A percentile compares a stretch with the other conserved stretches of the same genome.
These are phyloP conservation scores for Fusarium verrucosum DNA, from an alignment of 2,329 filamentous ascomycete species.

Conservation along the genomic window DNA sequence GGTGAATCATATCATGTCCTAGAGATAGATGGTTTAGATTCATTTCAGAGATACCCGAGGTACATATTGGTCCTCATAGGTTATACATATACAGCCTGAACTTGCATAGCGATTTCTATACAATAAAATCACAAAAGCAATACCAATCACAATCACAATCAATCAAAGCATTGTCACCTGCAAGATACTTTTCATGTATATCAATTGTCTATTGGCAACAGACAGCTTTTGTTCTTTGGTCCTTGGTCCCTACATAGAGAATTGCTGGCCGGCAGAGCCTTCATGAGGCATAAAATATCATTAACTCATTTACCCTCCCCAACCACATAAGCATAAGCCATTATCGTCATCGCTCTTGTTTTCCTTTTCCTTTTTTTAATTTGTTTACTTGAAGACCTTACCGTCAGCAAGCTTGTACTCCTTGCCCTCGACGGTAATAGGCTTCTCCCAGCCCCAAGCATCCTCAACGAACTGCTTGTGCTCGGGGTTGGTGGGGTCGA, in stretches of 20 bases:
- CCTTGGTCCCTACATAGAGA: conserved; percentile 36
- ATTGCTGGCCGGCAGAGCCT: conserved; percentile 35
- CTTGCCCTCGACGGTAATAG: conserved; percentile 83
- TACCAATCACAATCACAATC: not conserved
- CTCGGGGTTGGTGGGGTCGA: conserved; percentile 85
- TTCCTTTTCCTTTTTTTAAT: conserved; percentile 31
- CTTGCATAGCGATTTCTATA: not conserved
- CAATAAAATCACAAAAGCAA: not conserved
- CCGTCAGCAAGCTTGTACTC: conserved; percentile 87
- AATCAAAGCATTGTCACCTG: not conserved
- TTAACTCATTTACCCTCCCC: conserved; percentile 44
- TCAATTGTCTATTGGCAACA: conserved; percentile 35
- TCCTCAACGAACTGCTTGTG: conserved; percentile 87
- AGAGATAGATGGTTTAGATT: conserved; percentile 6
- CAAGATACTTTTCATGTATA: conserved; percentile 20
- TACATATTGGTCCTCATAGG: conserved; percentile 15
- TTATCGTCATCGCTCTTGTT: conserved; percentile 45
- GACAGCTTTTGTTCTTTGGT: conserved; percentile 29
- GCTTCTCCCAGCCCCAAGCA: conserved; percentile 93
- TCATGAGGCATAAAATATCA: conserved; percentile 43
- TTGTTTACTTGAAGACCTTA: conserved; percentile 97
- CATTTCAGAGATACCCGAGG: conserved; percentile 31
- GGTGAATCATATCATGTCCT: not conserved
- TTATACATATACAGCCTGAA: not conserved
- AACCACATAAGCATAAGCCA: conserved; percentile 47